phyloP scores from a whole-genome alignment of 2,329 filamentous ascomycete genomes.

The Venturia carpophila region DNA sequence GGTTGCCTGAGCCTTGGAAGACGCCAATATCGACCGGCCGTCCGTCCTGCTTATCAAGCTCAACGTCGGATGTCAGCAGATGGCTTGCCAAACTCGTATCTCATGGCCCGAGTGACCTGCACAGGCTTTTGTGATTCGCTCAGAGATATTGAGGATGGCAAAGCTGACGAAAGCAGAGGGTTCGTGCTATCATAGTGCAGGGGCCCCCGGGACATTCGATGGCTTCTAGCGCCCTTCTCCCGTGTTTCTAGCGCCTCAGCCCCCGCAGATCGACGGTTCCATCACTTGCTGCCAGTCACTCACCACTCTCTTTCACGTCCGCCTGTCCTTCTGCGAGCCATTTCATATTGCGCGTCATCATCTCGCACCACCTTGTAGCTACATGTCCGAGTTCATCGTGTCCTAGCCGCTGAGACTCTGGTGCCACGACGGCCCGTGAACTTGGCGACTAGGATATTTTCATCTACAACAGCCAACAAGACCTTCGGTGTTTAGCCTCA shows the following conservation, averaged over 20 bases:
- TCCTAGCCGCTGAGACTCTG: not conserved
- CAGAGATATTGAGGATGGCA: not conserved
- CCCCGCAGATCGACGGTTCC: not conserved
- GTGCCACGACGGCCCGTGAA: not conserved
- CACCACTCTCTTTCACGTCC: not conserved
- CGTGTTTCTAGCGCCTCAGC: not conserved
- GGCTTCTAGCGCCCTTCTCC: conserved; percentile 3
- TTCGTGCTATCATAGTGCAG: not conserved
- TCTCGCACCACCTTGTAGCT: not conserved
- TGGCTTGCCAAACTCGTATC: not conserved
- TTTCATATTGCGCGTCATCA: not conserved
- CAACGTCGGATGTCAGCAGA: not conserved
- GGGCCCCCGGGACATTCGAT: not conserved
- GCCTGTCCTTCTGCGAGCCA: not conserved
- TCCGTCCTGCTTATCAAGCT: not conserved
- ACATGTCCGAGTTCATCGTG: not conserved
- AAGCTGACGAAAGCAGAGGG: conserved; percentile 1
- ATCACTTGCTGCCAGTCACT: not conserved
- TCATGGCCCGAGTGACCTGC: not conserved
- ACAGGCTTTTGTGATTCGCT: not conserved
- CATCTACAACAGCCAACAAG: not conserved
- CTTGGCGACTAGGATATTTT: not conserved
- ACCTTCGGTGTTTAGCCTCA: not conserved
- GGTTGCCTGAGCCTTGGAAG: not conserved
- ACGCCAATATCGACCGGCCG: not conserved